These are phyloP conservation scores for Cryoendolithus antarcticus DNA, from an alignment of 2,329 filamentous ascomycete species.

Conservation along the genomic window DNA sequence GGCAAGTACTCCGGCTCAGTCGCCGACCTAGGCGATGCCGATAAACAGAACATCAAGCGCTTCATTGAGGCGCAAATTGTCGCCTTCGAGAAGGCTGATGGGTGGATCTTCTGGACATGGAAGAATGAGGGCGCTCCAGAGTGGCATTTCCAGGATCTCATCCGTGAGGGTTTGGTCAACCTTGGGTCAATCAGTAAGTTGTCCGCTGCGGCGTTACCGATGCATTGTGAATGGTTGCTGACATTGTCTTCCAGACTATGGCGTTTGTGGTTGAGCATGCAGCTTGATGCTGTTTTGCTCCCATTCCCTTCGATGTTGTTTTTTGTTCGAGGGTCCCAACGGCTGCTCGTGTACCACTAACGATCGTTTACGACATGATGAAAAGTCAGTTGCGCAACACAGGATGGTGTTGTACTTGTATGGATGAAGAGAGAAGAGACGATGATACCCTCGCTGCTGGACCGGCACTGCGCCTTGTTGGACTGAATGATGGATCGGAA, in stretches of 20 bases:
- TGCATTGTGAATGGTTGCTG: not conserved
- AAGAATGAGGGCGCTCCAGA: constrained; percentile 36
- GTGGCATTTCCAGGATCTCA: constrained; percentile 36
- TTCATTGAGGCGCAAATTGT: constrained; percentile 38
- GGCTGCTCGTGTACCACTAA: too few relatives aligned
- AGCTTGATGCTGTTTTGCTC: too few relatives aligned
- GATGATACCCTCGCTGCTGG: too few relatives aligned
- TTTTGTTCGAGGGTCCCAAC: too few relatives aligned
- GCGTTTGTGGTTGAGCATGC: constrained; percentile 6
- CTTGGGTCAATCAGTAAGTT: constrained; percentile 13
- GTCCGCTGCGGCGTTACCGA: too few relatives aligned
- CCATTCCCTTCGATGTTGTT: too few relatives aligned
- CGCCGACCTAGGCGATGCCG: constrained; percentile 26
- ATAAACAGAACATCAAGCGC: constrained; percentile 31
- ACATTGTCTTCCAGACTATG: constrained; percentile 5
- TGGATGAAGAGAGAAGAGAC: too few relatives aligned
- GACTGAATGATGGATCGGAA: too few relatives aligned
- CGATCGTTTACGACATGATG: too few relatives aligned
- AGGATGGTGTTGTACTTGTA: too few relatives aligned
- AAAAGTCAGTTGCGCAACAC: too few relatives aligned
- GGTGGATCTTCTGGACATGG: constrained; percentile 42
- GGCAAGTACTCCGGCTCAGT: constrained; percentile 34
- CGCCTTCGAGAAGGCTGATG: constrained; percentile 34
- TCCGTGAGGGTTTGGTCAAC: constrained; percentile 26
- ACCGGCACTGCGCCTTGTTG: too few relatives aligned